phyloP scores from a whole-genome alignment of 352 stramenopile genomes.

The Pythium phragmitis region DNA sequence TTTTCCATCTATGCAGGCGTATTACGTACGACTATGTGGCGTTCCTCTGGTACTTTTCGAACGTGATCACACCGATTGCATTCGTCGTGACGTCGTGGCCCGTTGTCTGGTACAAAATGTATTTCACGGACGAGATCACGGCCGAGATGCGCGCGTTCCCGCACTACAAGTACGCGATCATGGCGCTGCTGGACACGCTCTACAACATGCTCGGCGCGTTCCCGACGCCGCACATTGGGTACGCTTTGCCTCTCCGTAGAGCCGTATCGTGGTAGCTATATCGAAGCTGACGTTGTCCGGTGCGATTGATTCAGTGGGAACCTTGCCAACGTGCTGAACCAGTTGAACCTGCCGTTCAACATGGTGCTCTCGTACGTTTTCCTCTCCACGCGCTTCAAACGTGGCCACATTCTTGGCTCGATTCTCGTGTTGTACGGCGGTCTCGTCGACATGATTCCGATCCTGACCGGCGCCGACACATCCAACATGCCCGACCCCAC shows the following conservation, averaged over 20 bases:
- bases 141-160: slow-evolving; percentile 77
- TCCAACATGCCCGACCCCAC: slow-evolving; percentile 76
- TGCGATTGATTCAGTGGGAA: slow-evolving; percentile 51
- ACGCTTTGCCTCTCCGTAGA: neutral
- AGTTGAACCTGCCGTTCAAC: slow-evolving; percentile 87
- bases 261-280: neutral
- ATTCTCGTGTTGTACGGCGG: slow-evolving; percentile 86
- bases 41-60: slow-evolving; percentile 88
- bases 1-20: slow-evolving; percentile 37
- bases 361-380: slow-evolving; percentile 84
- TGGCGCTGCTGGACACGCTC: slow-evolving; percentile 83
- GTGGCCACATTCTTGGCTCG: slow-evolving; percentile 79
- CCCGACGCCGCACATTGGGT: slow-evolving; percentile 85
- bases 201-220: slow-evolving; percentile 84
- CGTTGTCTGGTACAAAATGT: slow-evolving; percentile 83
- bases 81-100: slow-evolving; percentile 78
- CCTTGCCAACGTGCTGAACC: slow-evolving; percentile 82
- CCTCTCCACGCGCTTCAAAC: slow-evolving; percentile 77
- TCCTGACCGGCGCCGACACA: slow-evolving; percentile 61
- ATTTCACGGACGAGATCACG: slow-evolving; percentile 86
- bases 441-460: slow-evolving; percentile 81
- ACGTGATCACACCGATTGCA: slow-evolving; percentile 75
- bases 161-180: slow-evolving; percentile 87
- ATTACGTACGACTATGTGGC: slow-evolving; percentile 88
- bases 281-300: neutral